Base-by-base conservation (phyloP, 2,329 filamentous ascomycete species). In the Microdochium nivale region DNA sequence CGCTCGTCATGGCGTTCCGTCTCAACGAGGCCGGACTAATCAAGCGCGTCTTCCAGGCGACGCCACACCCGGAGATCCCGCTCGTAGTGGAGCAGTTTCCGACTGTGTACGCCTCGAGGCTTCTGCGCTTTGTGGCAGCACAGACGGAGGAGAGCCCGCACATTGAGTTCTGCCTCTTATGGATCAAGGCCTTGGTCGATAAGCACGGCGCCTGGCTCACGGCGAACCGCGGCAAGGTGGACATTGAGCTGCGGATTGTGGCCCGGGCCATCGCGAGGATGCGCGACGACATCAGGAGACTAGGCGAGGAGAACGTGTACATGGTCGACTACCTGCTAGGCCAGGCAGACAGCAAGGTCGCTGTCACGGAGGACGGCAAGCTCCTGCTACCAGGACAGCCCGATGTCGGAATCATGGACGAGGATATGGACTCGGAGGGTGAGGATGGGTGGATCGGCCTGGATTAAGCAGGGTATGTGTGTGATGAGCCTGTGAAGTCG, bases 1-100 rank as follows among this genome's bases (percentile, higher is more conserved):
- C 94, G 1, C 75, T 99, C 5, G 84, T 96, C 56, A 99, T 99
- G 94, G 87, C 91, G 1, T 99, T 99, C 77, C 87, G 95, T 5
- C 83, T 99, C 53, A 96, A 96, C 70, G 89, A 95, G 67, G 78
- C 83, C 3, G 81, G 84, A 23, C 77, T 99, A 47, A 83, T 96
- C 55, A 87, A 87, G 60, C 83, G 84, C 51, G 88, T 96, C 19
- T 97, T 96, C 71, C 86, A 95, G 69, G 80, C 82, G 2, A 86
- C 92, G 24, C 91, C 94, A 1, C 76, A 86, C 43, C 69, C 75
- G 2, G 86, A 92, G 58, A 87, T 97, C 47, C 64, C 80, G 1
- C 80, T 95, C 9, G 84, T 95, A 0, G 88, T 95, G 24, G 83
- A 82, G 50, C 82, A 87, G 30, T 72, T 96, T 35, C 94, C 94